Evolutionary conservation across 225 moss, liverwort and hornwort genomes (phyloP).

Genomic region (Bryum argenteum): DNA sequence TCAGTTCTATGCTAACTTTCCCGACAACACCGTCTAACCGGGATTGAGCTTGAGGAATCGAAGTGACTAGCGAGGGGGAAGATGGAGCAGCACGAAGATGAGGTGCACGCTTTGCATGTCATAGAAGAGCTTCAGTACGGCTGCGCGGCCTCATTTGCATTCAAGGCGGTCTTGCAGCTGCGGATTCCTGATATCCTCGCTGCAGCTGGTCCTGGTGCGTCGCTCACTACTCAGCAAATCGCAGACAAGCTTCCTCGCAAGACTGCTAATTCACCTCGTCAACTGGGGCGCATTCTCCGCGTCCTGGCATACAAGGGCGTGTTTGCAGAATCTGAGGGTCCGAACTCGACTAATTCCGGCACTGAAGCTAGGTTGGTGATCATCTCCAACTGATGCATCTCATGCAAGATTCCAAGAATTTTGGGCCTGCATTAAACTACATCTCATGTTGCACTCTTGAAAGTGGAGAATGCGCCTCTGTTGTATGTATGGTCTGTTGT

Average conservation of each 20-base stretch:
- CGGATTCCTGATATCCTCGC: conserved; percentile 34
- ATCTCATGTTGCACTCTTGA: too few species aligned
- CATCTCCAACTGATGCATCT: too few species aligned
- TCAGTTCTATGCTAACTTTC: too few species aligned
- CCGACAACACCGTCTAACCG: too few species aligned
- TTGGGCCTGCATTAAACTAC: too few species aligned
- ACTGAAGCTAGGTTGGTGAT: not conserved
- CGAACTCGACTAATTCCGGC: not conserved
- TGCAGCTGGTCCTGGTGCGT: conserved; percentile 3
- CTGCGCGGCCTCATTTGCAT: not conserved
- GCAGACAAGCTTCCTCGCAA: conserved; percentile 18
- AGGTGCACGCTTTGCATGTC: conserved; percentile 3
- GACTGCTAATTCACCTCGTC: conserved; percentile 6
- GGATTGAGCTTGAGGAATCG: too few species aligned
- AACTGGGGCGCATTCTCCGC: conserved; percentile 13
- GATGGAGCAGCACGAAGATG: too few species aligned
- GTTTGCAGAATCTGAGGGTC: not conserved
- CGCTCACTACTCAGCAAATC: conserved; percentile 20
- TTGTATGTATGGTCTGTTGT: too few species aligned
- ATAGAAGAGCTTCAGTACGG: conserved; percentile 3
- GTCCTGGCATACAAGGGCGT: conserved; percentile 23
- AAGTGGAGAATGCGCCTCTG: too few species aligned
- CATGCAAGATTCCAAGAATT: too few species aligned
- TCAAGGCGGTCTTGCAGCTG: conserved; percentile 12
- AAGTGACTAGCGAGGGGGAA: too few species aligned